Conservation (phyloP, 1,139 yeast species). For the Candida sojae region DNA sequence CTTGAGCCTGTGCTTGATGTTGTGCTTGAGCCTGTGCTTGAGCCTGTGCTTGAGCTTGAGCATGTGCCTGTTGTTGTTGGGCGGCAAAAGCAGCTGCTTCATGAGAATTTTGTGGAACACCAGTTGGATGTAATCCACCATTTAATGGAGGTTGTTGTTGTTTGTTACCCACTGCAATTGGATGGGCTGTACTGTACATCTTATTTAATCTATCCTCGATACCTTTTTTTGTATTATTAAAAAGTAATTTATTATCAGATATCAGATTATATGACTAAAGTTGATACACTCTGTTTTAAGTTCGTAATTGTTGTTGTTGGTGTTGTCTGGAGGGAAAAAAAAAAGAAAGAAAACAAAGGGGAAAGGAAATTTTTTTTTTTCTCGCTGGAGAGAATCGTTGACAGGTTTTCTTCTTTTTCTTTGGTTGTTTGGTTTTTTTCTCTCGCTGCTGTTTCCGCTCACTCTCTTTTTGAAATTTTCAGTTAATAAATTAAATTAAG, state of each 20-base stretch:
- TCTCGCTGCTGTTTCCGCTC: background rate
- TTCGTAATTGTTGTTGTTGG: background rate
- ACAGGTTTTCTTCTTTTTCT: background rate
- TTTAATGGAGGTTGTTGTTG: slow-evolving; percentile 13
- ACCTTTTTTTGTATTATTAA: too few species aligned
- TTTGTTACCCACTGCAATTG: slow-evolving; percentile 14
- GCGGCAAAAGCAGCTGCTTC: slow-evolving; percentile 6
- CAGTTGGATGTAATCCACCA: slow-evolving; percentile 14
- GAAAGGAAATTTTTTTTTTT: background rate
- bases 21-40: slow-evolving; percentile 4
- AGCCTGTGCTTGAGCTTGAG: slow-evolving; percentile 4
- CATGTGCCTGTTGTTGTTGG: slow-evolving; percentile 4
- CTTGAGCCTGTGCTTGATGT: background rate
- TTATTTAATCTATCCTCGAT: background rate
- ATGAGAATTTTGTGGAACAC: slow-evolving; percentile 6
- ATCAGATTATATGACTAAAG: too few species aligned
- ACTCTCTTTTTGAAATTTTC: background rate
- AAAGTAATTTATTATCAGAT: too few species aligned
- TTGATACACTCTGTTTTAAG: background rate
- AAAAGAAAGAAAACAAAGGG: background rate
- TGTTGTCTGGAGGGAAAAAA: slow-evolving; percentile 1
- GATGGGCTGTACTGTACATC: slow-evolving; percentile 14
- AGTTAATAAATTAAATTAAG: background rate
- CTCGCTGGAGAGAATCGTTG: background rate
- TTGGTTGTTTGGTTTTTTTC: background rate